Evolutionary conservation across 495 filamentous ascomycete species (phyloP).

Genomic region (Delitschia confertaspora): DNA sequence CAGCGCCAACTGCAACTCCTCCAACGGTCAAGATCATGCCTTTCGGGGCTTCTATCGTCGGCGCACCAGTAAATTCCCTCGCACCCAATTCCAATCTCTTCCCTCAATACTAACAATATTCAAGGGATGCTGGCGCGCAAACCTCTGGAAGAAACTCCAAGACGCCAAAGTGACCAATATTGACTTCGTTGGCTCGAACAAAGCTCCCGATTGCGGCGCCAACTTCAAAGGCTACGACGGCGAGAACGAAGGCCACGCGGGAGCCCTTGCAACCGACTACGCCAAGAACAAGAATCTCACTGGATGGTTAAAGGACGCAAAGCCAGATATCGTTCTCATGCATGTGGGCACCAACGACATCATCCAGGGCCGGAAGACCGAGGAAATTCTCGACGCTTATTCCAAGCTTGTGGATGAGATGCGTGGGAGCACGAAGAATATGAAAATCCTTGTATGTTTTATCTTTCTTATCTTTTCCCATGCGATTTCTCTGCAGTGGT

Average conservation of each 20-base stretch:
- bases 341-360: slow-evolving; percentile 25
- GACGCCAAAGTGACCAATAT: slow-evolving; percentile 9
- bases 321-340: slow-evolving; percentile 20
- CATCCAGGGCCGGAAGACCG: not conserved
- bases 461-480: not conserved
- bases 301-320: slow-evolving; percentile 4
- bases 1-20: slow-evolving; percentile 5
- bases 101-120: not conserved
- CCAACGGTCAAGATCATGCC: slow-evolving; percentile 18
- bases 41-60: slow-evolving; percentile 22
- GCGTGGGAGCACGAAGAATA: slow-evolving; percentile 6
- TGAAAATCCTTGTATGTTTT: slow-evolving; percentile 1
- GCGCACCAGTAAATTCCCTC: slow-evolving; percentile 9
- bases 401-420: slow-evolving; percentile 13
- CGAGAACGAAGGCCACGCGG: slow-evolving; percentile 23
- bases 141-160: slow-evolving; percentile 18
- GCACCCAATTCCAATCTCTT: not conserved
- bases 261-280: slow-evolving; percentile 8
- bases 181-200: slow-evolving; percentile 22
- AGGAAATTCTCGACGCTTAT: slow-evolving; percentile 14
- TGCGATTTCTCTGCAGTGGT: too few species aligned
- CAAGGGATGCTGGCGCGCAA: slow-evolving; percentile 23
- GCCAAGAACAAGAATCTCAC: slow-evolving; percentile 9
- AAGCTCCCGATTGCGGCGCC: slow-evolving; percentile 13
- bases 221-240: slow-evolving; percentile 15